Conservation (phyloP, 2,329 filamentous ascomycete genomes). For the Fusarium multiceps region DNA sequence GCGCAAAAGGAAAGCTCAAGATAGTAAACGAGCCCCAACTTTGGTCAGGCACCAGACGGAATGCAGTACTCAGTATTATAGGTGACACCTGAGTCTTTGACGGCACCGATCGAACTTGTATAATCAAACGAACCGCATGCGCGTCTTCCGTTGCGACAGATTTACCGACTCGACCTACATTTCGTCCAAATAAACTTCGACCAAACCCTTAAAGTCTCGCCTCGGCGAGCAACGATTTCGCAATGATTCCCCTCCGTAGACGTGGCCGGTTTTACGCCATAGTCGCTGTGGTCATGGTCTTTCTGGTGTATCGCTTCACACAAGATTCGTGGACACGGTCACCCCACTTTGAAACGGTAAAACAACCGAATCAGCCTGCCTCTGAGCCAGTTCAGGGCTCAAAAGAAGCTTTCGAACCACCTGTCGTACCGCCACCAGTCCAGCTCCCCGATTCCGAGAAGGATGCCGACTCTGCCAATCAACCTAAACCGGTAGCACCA, state of each 20-base stretch:
- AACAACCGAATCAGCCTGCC: constrained; percentile 17
- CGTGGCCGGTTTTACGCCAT: constrained; percentile 71
- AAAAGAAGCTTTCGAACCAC: constrained; percentile 33
- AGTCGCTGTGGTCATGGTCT: constrained; percentile 64
- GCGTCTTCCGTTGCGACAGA: background rate
- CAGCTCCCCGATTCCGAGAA: constrained; percentile 32
- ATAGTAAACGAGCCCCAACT: background rate
- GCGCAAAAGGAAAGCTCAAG: background rate
- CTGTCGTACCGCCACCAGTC: constrained; percentile 29
- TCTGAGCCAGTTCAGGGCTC: constrained; percentile 23
- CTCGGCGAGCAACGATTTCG: constrained; percentile 40
- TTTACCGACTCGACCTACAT: background rate
- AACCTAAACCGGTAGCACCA: constrained; percentile 17
- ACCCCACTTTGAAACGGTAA: constrained; percentile 22
- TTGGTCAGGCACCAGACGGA: constrained; percentile 21
- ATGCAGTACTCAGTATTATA: constrained; percentile 24
- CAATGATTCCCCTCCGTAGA: constrained; percentile 65
- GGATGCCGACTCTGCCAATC: constrained; percentile 12
- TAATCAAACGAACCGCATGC: background rate
- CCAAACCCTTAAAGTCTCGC: constrained; percentile 38
- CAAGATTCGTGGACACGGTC: constrained; percentile 55
- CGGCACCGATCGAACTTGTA: constrained; percentile 11
- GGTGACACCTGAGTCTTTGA: constrained; percentile 18
- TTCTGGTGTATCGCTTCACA: constrained; percentile 64
- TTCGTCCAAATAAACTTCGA: background rate